Evolutionary conservation across 2,329 filamentous ascomycete genomes (phyloP).

Genomic region (Scleromitrula shiraiana): DNA sequence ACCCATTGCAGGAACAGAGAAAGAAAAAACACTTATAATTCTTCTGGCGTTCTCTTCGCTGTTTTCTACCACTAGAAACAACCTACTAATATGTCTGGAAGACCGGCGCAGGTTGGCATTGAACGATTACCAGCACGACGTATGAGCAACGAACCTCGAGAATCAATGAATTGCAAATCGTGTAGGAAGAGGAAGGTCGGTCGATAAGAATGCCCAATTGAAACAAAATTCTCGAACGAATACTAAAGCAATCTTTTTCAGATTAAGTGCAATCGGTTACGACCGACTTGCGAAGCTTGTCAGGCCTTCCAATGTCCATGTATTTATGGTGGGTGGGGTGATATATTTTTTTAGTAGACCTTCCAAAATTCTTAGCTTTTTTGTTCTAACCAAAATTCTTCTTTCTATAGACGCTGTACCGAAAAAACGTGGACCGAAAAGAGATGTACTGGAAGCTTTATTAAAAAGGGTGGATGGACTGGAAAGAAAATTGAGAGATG

Average conservation of each 20-base stretch:
- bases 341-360: neutral
- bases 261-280: constrained; percentile 87
- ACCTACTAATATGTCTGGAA: constrained; percentile 24
- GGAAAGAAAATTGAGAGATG: constrained; percentile 69
- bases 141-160: constrained; percentile 53
- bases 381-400: constrained; percentile 11
- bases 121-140: constrained; percentile 29
- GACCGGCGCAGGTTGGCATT: constrained; percentile 29
- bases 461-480: constrained; percentile 79
- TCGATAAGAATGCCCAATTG: constrained; percentile 1
- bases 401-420: constrained; percentile 66
- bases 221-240: constrained; percentile 19
- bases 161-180: constrained; percentile 94
- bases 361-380: neutral
- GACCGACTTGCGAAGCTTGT: constrained; percentile 80
- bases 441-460: constrained; percentile 77
- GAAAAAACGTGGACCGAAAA: constrained; percentile 85
- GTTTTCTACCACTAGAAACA: constrained; percentile 2
- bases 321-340: constrained; percentile 84
- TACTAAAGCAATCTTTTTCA: constrained; percentile 34
- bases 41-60: constrained; percentile 2
- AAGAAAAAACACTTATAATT: too few species aligned
- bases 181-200: constrained; percentile 84
- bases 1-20: constrained; percentile 14
- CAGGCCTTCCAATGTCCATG: constrained; percentile 84